Percentiles rank a stretch among this genome's conserved stretches.
Evolutionary conservation across 2,329 filamentous ascomycete species (phyloP).

Genomic region (Clonostachys rhizophaga): DNA sequence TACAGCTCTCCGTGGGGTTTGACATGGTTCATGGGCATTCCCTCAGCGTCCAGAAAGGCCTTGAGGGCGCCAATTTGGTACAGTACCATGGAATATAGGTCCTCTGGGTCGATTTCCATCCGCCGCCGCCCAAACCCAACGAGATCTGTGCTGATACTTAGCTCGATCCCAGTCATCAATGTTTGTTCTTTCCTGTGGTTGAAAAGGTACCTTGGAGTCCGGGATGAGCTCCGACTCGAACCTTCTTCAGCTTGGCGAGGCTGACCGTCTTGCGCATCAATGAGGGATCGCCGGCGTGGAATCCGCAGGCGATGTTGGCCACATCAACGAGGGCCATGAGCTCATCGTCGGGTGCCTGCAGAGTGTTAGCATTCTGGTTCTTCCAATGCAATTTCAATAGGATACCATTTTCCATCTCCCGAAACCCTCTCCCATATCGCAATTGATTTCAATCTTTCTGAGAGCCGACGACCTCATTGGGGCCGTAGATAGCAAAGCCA

Average conservation of each 20-base stretch:
- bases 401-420: conserved; percentile 31
- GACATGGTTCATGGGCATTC: conserved; percentile 52
- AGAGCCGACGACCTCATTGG: not conserved
- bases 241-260: conserved; percentile 51
- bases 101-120: conserved; percentile 52
- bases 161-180: too few species aligned
- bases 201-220: conserved; percentile 29
- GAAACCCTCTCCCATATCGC: conserved; percentile 48
- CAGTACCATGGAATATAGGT: conserved; percentile 50
- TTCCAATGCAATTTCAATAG: not conserved
- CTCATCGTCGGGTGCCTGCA: conserved; percentile 51
- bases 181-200: too few species aligned
- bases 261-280: conserved; percentile 59
- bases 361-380: not conserved
- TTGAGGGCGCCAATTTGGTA: conserved; percentile 62
- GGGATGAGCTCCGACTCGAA: conserved; percentile 58
- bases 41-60: conserved; percentile 52
- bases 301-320: conserved; percentile 59
- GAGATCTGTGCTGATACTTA: conserved; percentile 39
- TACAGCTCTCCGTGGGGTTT: conserved; percentile 60
- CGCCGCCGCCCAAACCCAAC: conserved; percentile 60
- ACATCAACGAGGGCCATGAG: conserved; percentile 57
- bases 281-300: conserved; percentile 54
- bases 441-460: conserved; percentile 30
- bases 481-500: too few species aligned